Evolutionary conservation across 2,329 filamentous ascomycete species (phyloP), one percentile per base, ranked within the genome.

Genomic region (Polytolypa hystricis): DNA sequence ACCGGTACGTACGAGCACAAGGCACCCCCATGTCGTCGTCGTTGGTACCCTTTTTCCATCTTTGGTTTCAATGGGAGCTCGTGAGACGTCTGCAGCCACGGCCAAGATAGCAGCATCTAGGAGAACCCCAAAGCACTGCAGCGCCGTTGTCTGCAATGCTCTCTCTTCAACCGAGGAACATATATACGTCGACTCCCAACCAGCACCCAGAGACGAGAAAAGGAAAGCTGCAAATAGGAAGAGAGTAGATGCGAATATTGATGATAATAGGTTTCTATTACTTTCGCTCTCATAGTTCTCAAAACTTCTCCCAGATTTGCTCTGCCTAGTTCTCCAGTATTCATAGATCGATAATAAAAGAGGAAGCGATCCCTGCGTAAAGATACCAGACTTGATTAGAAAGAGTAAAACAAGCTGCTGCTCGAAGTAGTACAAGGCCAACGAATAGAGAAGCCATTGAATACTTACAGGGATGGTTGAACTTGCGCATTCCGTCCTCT

Each of bases 111-210:
- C 34, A 10, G 57, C 51, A 43, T 73, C 69, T 14, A 70, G 40
- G 5, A 60, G 19, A 1, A 59, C 43, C 16, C 55, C 59, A 17
- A 61, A 20, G 19, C 58, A 37, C 42, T 64, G 62, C 33, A 67
- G 42, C 3, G 48, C 42, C 5, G 57, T 61, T 5, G 67, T 47
- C 7, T 50, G 46, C 34, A 50, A 43, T 19, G 50, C 47, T 25
- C 60, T 53, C 12, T 51, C 44, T 19, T 58, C 54, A 2, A 54
- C 47, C 8, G 60, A 50, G 2, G 67, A 61, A 45, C 70, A 73
- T 15, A 73, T 67, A 39, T 67, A 67, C 3, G 66, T 69, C 11
- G 67, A 69, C 27, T 51, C 47, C 11, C 55, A 60, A 30, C 54
- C 58, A 26, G 48, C 41, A 5, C 56, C 50, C 11, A 64, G 51